A percentile compares a stretch with the other conserved stretches of the same genome.
Evolutionary conservation across 208 protist genomes (phyloP).

Genomic region (Tritrichomonas foetus): DNA sequence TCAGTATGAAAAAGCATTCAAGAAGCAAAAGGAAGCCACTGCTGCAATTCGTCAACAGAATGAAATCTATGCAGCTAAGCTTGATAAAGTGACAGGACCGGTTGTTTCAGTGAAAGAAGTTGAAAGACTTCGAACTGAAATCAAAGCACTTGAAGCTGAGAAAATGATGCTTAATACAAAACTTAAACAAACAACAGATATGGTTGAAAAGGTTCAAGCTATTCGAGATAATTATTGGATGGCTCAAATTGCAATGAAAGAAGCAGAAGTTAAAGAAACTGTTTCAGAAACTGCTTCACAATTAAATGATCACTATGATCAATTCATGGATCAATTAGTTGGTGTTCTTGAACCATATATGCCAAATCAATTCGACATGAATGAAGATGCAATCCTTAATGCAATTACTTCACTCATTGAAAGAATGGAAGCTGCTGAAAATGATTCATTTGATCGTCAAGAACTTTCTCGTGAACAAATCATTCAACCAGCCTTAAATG

Average conservation of each 20-base stretch:
- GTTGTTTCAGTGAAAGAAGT: neutral
- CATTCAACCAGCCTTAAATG: neutral
- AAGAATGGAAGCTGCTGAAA: neutral
- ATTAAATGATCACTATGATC: neutral
- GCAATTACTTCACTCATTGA: neutral
- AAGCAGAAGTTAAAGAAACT: neutral
- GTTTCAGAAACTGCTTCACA: neutral
- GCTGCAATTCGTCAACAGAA: neutral
- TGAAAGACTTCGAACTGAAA: neutral
- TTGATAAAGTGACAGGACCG: neutral
- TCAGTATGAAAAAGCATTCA: neutral
- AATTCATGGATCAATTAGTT: neutral
- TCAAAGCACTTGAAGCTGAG: neutral
- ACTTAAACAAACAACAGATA: neutral
- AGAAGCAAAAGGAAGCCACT: slow-evolving; percentile 26
- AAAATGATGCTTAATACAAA: neutral
- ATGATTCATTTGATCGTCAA: neutral
- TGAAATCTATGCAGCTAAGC: neutral
- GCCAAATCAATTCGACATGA: neutral
- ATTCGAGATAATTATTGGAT: neutral
- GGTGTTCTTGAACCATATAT: neutral
- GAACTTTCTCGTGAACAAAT: neutral
- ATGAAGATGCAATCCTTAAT: neutral
- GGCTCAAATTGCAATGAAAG: neutral
- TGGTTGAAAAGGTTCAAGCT: too few species aligned